A percentile compares a stretch with the other conserved stretches of the same genome.
Evolutionary conservation across 1,284 basidiomycete genomes (phyloP).

Genomic region (Ceraceosorus guamensis): DNA sequence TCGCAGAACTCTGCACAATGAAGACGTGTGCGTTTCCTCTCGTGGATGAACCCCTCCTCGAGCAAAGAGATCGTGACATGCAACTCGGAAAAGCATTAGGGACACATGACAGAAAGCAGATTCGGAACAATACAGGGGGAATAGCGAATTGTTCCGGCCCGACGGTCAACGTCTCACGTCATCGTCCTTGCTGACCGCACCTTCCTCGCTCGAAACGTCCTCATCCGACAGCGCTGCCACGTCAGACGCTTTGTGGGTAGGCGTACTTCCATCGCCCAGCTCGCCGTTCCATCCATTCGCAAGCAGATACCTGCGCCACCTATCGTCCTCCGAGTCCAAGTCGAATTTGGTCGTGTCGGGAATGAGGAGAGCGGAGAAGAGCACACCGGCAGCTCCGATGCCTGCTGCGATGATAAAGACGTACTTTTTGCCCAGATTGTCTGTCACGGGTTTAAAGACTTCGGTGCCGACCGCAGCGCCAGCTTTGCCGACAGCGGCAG

Average conservation of each 20-base stretch:
- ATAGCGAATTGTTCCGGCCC: no score
- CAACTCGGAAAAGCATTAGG: no score
- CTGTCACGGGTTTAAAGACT: slow-evolving; percentile 67
- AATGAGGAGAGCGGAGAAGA: slow-evolving; percentile 48
- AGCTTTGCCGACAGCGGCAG: slow-evolving; percentile 63
- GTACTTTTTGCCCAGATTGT: slow-evolving; percentile 50
- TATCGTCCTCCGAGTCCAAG: slow-evolving; percentile 61
- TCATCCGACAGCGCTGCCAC: neutral
- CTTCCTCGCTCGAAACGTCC: neutral
- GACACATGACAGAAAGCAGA: no score
- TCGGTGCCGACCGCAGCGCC: slow-evolving; percentile 71
- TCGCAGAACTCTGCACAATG: no score
- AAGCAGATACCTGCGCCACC: slow-evolving; percentile 59
- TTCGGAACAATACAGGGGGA: no score
- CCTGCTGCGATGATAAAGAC: slow-evolving; percentile 27
- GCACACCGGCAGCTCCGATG: slow-evolving; percentile 44
- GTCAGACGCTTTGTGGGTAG: slow-evolving; percentile 3
- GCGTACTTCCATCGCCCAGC: slow-evolving; percentile 51
- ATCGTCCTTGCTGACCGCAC: neutral
- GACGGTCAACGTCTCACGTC: no score
- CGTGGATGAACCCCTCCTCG: no score
- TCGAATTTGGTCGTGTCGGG: slow-evolving; percentile 64
- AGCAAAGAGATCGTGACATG: no score
- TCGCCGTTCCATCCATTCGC: slow-evolving; percentile 63
- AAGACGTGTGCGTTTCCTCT: no score